Base-by-base conservation (phyloP, 805 yeast species). In the Grigorovia jiainica region DNA sequence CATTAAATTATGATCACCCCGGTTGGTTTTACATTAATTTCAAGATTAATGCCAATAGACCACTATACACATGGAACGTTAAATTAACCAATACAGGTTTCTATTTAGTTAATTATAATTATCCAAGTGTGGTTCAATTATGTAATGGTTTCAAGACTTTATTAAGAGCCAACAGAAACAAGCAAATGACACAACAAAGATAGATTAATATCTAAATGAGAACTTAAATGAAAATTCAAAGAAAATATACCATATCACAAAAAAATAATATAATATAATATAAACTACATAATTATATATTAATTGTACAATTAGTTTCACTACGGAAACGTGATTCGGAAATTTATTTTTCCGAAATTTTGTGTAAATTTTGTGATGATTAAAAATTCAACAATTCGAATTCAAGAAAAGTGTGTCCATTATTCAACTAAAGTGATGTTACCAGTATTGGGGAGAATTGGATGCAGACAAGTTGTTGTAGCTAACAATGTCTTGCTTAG, bases 91-190 rank as follows among this genome's bases (percentile, higher is more conserved):
- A 92, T 21, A 81, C 80, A 45, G 97, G 97, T 3, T 90, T 76
- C 57, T 79, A 77, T 55, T 68, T 92, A 58, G 79, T 78, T 58
- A 80, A 80, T 13, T 85, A 83, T 57, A 74, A 78, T 23, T 92
- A 92, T 59, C 90, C 95, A n/a, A 87, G 83, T 61, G 87, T 90
- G 71, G 78, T 78, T 48, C 76, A 82, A 44, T 72, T 92, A 54
- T 84, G 95, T 67, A 92, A 92, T 56, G 99, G 99, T 15, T 92
- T 92, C 78, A 92, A 92, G 70, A 82, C 80, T 13, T 48, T 71
- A 41, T 49, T 71, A 46, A 68, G 64, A 46, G 56, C 65, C 23
- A 57, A 54, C 50, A 57, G 54, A 43, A 52, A 51, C 33, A 48
- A 47, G 40, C 47, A 42, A 34, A 45, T 39, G 32, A 13, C 42